Percentiles rank a stretch among this genome's conserved stretches.
Evolutionary conservation across 2,329 filamentous ascomycete species (phyloP).

Genomic region (Aspergillus calidoustus): DNA sequence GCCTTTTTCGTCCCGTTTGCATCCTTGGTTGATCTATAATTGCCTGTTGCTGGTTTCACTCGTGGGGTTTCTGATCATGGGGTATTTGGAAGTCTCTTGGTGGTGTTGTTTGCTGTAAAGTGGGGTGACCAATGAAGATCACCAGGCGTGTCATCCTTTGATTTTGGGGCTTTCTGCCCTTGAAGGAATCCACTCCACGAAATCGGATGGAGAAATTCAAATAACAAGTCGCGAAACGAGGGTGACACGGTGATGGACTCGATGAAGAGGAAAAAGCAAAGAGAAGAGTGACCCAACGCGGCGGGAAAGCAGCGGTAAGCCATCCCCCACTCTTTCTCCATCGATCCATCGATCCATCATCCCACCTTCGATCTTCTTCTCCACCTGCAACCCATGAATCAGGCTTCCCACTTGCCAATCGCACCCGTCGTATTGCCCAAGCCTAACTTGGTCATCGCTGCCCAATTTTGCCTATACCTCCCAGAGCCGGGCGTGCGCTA

Average conservation of each 20-base stretch:
- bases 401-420: background rate
- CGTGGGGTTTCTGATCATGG: background rate
- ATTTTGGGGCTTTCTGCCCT: background rate
- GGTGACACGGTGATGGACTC: background rate
- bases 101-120: background rate
- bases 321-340: background rate
- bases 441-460: slow-evolving; percentile 8
- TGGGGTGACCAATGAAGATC: slow-evolving; percentile 9
- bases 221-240: background rate
- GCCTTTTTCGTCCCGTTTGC: background rate
- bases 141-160: slow-evolving; percentile 12
- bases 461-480: slow-evolving; percentile 9
- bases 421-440: background rate
- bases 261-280: background rate
- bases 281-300: background rate
- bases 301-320: slow-evolving; percentile 12
- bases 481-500: background rate
- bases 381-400: background rate
- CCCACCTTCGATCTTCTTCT: background rate
- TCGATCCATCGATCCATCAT: background rate
- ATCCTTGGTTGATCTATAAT: background rate
- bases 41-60: background rate
- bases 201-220: slow-evolving; percentile 1
- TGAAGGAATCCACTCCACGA: slow-evolving; percentile 2
- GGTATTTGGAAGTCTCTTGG: background rate